Conservation (phyloP, 345 rosid genomes). For the Erysimum cheiranthoides region DNA sequence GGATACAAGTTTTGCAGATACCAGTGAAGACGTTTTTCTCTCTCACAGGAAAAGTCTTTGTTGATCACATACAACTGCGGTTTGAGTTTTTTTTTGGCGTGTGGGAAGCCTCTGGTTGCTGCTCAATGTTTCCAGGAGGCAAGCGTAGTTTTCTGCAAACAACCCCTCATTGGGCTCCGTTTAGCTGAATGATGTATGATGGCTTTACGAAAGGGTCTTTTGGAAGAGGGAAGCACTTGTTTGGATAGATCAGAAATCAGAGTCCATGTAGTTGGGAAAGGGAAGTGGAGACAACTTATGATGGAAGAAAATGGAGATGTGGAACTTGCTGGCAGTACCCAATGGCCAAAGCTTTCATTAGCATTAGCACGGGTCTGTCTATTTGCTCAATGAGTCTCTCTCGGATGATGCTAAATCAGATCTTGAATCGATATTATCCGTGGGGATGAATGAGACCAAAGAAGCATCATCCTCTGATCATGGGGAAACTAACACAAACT, state of each 20-base stretch:
- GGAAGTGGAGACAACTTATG: conserved; percentile 88
- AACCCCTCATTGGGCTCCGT: conserved; percentile 89
- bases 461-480: conserved; percentile 53
- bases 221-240: conserved; percentile 48
- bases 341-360: conserved; percentile 74
- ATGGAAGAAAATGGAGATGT: conserved; percentile 60
- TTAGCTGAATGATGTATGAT: conserved; percentile 92
- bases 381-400: conserved; percentile 62
- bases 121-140: conserved; percentile 91
- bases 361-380: conserved; percentile 85
- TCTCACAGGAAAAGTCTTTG: conserved; percentile 89
- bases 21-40: conserved; percentile 66
- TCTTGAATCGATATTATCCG: conserved; percentile 46
- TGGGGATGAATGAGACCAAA: conserved; percentile 56
- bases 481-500: conserved; percentile 62
- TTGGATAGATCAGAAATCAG: conserved; percentile 62
- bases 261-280: conserved; percentile 79
- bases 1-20: conserved; percentile 58
- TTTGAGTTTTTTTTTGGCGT: conserved; percentile 76
- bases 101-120: conserved; percentile 87
- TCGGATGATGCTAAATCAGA: conserved; percentile 50
- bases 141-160: conserved; percentile 62
- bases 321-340: conserved; percentile 51
- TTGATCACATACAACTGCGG: conserved; percentile 85
- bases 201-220: conserved; percentile 83